Percentiles rank a stretch among this genome's conserved stretches.
Conservation (phyloP, 2,329 filamentous ascomycete species). For the Hypomyces perniciosus region DNA sequence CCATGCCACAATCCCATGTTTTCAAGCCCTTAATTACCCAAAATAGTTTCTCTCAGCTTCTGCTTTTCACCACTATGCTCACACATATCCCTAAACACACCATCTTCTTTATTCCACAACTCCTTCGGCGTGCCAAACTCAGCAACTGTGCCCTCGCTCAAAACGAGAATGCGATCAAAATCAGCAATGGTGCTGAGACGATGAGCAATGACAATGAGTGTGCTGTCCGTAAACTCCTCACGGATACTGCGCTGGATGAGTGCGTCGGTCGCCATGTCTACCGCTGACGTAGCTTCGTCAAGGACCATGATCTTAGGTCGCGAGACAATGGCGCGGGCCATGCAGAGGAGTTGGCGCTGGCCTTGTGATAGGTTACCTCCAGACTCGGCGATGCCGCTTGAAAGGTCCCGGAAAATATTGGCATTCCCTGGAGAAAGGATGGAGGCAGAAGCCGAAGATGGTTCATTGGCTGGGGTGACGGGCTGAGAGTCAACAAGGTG, state of each 20-base stretch:
- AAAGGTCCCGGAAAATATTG: conserved; percentile 60
- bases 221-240: conserved; percentile 63
- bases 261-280: conserved; percentile 70
- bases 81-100: conserved; percentile 58
- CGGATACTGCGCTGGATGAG: conserved; percentile 69
- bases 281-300: conserved; percentile 72
- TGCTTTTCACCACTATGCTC: conserved; percentile 55
- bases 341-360: conserved; percentile 69
- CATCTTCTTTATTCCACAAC: conserved; percentile 48
- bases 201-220: conserved; percentile 69
- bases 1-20: neutral
- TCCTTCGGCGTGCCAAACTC: conserved; percentile 62
- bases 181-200: conserved; percentile 70
- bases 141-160: conserved; percentile 60
- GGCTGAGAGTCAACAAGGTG: conserved; percentile 51
- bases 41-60: conserved; percentile 43
- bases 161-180: conserved; percentile 67
- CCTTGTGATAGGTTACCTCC: conserved; percentile 71
- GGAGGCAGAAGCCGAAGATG: conserved; percentile 29
- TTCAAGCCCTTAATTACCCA: conserved; percentile 16
- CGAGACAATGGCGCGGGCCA: conserved; percentile 66
- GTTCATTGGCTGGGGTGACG: conserved; percentile 34
- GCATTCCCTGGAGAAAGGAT: conserved; percentile 42
- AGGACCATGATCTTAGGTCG: conserved; percentile 72
- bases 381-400: conserved; percentile 61